Percentiles rank a stretch among this genome's conserved stretches.
Evolutionary conservation across 768 basidiomycete genomes (phyloP).

Genomic region (Rhodotorula paludigena): DNA sequence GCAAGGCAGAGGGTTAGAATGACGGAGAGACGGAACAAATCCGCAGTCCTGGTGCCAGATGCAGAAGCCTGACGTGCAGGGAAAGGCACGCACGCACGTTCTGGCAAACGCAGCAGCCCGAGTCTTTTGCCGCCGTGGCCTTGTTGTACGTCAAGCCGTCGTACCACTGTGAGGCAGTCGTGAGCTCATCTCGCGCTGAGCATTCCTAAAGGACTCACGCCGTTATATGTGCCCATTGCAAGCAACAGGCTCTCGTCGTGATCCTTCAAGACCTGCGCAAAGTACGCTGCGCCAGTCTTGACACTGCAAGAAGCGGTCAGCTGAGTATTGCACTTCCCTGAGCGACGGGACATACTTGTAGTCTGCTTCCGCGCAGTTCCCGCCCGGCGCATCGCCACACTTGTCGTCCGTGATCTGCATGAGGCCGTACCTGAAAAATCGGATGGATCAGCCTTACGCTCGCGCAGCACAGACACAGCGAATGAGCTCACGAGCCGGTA

Average conservation of each 20-base stretch:
- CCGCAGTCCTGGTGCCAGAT: too few relatives aligned
- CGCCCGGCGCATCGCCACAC: constrained; percentile 33
- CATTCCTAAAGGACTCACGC: not conserved
- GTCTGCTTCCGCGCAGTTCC: constrained; percentile 36
- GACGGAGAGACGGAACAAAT: too few relatives aligned
- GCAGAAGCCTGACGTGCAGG: not conserved
- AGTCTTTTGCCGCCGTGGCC: constrained; percentile 1
- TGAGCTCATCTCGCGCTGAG: too few relatives aligned
- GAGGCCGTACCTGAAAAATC: constrained; percentile 7
- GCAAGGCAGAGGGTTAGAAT: too few relatives aligned
- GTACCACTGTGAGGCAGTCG: constrained; percentile 15
- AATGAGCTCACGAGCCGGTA: too few relatives aligned
- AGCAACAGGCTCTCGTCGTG: constrained; percentile 16
- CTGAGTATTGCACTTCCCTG: not conserved
- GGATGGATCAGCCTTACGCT: not conserved
- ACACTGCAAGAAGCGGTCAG: not conserved
- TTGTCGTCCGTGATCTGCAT: constrained; percentile 43
- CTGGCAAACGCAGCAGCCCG: constrained; percentile 31
- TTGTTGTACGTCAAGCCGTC: constrained; percentile 21
- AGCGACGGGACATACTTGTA: constrained; percentile 16
- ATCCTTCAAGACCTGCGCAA: constrained; percentile 3
- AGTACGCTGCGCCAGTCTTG: constrained; percentile 29
- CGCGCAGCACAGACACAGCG: too few relatives aligned
- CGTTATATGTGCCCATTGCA: constrained; percentile 29
- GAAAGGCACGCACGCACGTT: not conserved